A percentile compares a stretch with the other conserved stretches of the same genome.
These are phyloP conservation scores for Ustilago crameri DNA, from an alignment of 1,284 basidiomycete species.

Conservation along the genomic window DNA sequence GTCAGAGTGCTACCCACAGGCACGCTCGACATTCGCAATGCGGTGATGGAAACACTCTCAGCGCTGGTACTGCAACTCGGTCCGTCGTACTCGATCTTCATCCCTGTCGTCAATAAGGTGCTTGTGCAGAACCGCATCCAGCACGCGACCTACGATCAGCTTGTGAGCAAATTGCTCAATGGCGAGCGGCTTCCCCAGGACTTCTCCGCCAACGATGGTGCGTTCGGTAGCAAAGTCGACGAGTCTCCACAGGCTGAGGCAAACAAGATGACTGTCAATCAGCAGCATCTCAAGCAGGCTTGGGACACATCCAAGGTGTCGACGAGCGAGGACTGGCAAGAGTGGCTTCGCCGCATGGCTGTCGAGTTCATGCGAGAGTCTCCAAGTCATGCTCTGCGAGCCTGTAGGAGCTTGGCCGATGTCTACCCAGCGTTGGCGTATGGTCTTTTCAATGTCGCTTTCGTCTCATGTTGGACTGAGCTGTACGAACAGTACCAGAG, in stretches of 20 bases:
- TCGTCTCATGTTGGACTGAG: constrained; percentile 97
- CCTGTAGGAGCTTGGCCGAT: constrained; percentile 93
- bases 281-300: constrained; percentile 95
- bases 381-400: constrained; percentile 93
- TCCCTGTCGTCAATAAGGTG: constrained; percentile 94
- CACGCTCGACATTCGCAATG: constrained; percentile 81
- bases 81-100: constrained; percentile 95
- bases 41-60: constrained; percentile 93
- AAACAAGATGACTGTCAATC: constrained; percentile 92
- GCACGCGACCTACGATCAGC: constrained; percentile 87
- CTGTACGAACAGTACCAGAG: constrained; percentile 77
- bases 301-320: constrained; percentile 89
- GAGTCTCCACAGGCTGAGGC: constrained; percentile 70
- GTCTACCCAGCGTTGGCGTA: constrained; percentile 90
- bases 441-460: constrained; percentile 97
- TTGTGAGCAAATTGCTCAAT: constrained; percentile 88
- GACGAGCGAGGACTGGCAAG: constrained; percentile 87
- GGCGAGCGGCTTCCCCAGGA: constrained; percentile 86
- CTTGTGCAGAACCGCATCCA: constrained; percentile 81
- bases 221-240: constrained; percentile 61
- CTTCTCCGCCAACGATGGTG: constrained; percentile 59
- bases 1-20: constrained; percentile 85
- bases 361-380: constrained; percentile 99
- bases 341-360: constrained; percentile 93
- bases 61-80: constrained; percentile 92